Base-by-base conservation (phyloP, 257 asterid genomes). In the Datura wrightii region DNA sequence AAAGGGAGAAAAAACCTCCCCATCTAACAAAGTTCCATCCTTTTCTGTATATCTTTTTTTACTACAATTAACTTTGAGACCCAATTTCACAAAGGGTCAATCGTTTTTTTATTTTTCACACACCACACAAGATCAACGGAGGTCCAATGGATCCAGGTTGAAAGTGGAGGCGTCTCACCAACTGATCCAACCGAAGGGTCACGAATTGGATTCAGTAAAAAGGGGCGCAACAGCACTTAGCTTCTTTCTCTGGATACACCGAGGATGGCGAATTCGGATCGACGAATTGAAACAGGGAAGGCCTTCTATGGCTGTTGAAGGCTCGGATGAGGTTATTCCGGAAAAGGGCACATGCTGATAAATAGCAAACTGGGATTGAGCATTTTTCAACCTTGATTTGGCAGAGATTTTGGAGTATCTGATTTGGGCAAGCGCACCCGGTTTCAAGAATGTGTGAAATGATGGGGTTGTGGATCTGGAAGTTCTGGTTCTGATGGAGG, bases 391-490 rank as follows among this genome's bases (percentile, higher is more conserved):
- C 44, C 88, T 90, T 50, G 95, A 92, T 89, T 92, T 92, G 7
- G 94, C 97, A 0, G 92, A 87, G 82, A 92, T 93, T 72, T 91
- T 94, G 39, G 97, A 91, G 90, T 92, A 90, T 54, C 97, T 66
- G 86, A 94, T 85, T 65, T 93, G 92, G 16, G 98, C 97, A 42
- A 94, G 91, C 8, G 97, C 97, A 70, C 98, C 98, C 4, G 98
- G 98, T 88, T 93, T 93, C 79, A 94, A 89, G 83, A 87, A 94
- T 53, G 92, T 90, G 89, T 88, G 81, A 50, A 86, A 89, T 19
- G 90, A 87, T 69, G 92, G 83, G 24, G 88, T 85, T 15, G 60
- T 15, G 46, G 55, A 74, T 74, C 80, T 74, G 42, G 42, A 48
- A 74, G 59, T 69, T 84, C 83, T 50, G 86, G 87, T 71, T 59